Evolutionary conservation across 1,284 basidiomycete species (phyloP), one percentile per base, ranked within the genome.

Genomic region (Rhodotorula glutinis): DNA sequence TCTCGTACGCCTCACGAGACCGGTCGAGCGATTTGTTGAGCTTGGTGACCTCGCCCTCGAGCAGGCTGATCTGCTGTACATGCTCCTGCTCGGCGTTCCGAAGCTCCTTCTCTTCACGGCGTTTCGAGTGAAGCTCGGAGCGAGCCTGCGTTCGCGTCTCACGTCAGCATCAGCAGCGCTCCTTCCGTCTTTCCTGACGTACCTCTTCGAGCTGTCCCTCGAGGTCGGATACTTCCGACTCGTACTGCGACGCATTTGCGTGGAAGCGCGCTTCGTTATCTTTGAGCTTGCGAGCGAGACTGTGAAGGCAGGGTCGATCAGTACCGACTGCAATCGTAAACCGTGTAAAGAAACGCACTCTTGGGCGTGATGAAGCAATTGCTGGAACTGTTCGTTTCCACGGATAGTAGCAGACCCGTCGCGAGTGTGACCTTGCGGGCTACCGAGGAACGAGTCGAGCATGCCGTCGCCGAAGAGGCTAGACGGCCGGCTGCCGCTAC

Each of bases 51-150:
- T 93, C 91, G 43, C 84, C 82, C 78, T 94, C 92, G 16, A 92
- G 79, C 19, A 76, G 74, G 19, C 76, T 74, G 53, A 81, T 80
- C 61, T 79, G 79, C 30, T 75, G 76, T 17, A 78, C 63, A 59
- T 79, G 76, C 21, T 77, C 73, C 43, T 78, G 76, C 82, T 94
- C 92, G 78, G 92, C 92, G 17, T 84, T 82, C 55, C 89, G 83
- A 69, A 92, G 78, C 75, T 95, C 92, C 79, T 94, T 93, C 78
- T 94, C 91, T 73, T 94, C 90, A 53, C 89, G 84, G 77, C 90
- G 88, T 8, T 88, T 86, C 11, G 85, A 82, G 19, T 82, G 86
- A 13, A 94, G 80, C 78, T 94, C 91, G 16, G 81, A 84, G 16
- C 72, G 69, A 16, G 67, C 63, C 67, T 75, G 57, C 33, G 33